A percentile compares a stretch with the other conserved stretches of the same genome.
These are phyloP conservation scores for Zymoseptoria crescenta DNA, from an alignment of 2,329 filamentous ascomycete genomes.

Conservation along the genomic window DNA sequence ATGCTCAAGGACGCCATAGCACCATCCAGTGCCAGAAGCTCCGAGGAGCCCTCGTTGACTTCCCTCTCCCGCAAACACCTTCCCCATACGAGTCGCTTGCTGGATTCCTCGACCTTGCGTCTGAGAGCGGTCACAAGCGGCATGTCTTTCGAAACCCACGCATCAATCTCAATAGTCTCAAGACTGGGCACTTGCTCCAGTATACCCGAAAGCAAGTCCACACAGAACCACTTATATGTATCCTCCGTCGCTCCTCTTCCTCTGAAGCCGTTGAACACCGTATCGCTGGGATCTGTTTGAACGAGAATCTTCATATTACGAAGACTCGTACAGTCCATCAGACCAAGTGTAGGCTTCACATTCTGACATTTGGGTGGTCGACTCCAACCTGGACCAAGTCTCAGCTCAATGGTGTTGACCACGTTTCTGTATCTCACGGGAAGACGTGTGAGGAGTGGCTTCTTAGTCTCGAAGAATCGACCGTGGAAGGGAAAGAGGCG, in stretches of 20 bases:
- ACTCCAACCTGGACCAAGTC: conserved; percentile 65
- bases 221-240: conserved; percentile 63
- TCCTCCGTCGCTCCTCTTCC: conserved; percentile 45
- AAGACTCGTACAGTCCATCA: conserved; percentile 54
- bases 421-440: conserved; percentile 51
- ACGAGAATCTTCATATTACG: conserved; percentile 59
- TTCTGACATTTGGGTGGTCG: conserved; percentile 64
- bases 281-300: conserved; percentile 60
- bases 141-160: conserved; percentile 58
- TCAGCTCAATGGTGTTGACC: conserved; percentile 59
- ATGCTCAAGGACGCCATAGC: conserved; percentile 13
- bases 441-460: conserved; percentile 60
- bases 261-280: conserved; percentile 60
- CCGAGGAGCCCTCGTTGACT: conserved; percentile 9
- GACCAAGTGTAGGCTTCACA: conserved; percentile 56
- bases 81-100: conserved; percentile 57
- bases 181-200: conserved; percentile 51
- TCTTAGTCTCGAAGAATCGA: conserved; percentile 64
- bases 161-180: conserved; percentile 60
- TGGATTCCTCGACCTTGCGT: conserved; percentile 41
- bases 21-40: conserved; percentile 3
- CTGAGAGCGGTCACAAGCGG: conserved; percentile 57
- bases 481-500: conserved; percentile 61
- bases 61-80: conserved; percentile 47
- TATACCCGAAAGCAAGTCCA: conserved; percentile 49